Evolutionary conservation across 192 early-diverging fungal species (phyloP).

Genomic region (Entrophospora sp.): DNA sequence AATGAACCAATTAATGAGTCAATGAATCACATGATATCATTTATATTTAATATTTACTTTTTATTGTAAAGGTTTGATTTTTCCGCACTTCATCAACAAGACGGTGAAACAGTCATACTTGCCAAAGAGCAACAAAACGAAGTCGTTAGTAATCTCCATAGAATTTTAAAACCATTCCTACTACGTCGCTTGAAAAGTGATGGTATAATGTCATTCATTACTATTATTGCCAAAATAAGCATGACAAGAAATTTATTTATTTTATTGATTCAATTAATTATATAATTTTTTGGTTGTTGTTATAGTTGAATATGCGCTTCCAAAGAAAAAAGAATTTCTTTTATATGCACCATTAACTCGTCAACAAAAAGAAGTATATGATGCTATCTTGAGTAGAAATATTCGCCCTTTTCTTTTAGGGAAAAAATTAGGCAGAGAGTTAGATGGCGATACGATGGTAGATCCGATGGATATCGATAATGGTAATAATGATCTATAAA

Average conservation of each 20-base stretch:
- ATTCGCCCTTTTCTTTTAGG: conserved; percentile 54
- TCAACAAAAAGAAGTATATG: conserved; percentile 62
- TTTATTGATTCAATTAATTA: too few species aligned
- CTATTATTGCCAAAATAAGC: too few species aligned
- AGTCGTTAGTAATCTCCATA: conserved; percentile 75
- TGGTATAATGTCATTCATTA: too few species aligned
- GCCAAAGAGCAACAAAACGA: conserved; percentile 56
- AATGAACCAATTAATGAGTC: background rate
- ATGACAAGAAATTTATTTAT: too few species aligned
- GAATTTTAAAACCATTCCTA: conserved; percentile 85
- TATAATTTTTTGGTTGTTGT: too few species aligned
- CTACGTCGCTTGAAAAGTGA: conserved; percentile 84
- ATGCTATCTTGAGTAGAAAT: conserved; percentile 52
- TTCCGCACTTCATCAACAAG: conserved; percentile 57
- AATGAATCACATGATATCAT: background rate
- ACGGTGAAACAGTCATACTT: conserved; percentile 53
- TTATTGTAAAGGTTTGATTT: conserved; percentile 58
- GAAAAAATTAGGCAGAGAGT: conserved; percentile 26
- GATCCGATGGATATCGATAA: background rate
- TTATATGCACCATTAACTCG: conserved; percentile 68
- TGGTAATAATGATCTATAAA: background rate
- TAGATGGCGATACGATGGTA: background rate
- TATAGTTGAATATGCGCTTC: conserved; percentile 79
- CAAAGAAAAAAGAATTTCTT: conserved; percentile 86
- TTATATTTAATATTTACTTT: background rate